Evolutionary conservation across 257 asterid genomes (phyloP).

Genomic region (Jacaranda copaia): DNA sequence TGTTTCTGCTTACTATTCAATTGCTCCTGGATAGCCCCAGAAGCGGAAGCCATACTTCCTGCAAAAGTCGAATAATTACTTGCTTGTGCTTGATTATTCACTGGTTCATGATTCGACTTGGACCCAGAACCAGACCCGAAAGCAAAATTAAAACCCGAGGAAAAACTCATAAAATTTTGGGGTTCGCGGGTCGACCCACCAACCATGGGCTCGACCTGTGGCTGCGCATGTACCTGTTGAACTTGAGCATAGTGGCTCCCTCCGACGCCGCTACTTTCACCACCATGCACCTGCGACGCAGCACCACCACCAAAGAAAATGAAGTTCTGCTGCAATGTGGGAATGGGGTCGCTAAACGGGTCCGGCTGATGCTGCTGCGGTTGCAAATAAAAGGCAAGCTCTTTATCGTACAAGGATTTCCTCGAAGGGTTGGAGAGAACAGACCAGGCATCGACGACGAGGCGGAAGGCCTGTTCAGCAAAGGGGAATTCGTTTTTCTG

Average conservation of each 20-base stretch:
- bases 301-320: constrained; percentile 35
- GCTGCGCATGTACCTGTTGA: constrained; percentile 24
- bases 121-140: constrained; percentile 45
- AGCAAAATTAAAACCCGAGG: constrained; percentile 30
- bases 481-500: constrained; percentile 61
- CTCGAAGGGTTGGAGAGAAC: constrained; percentile 63
- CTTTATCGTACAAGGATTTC: constrained; percentile 61
- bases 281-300: constrained; percentile 42
- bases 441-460: constrained; percentile 70
- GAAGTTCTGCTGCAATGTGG: constrained; percentile 39
- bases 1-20: constrained; percentile 28
- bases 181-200: constrained; percentile 38
- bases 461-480: constrained; percentile 72
- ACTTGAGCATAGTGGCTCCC: constrained; percentile 19
- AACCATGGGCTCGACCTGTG: constrained; percentile 24
- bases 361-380: constrained; percentile 39
- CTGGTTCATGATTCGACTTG: constrained; percentile 31
- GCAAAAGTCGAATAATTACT: constrained; percentile 24
- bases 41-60: constrained; percentile 32
- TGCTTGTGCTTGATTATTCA: constrained; percentile 31
- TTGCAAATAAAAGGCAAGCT: constrained; percentile 42
- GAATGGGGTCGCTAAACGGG: constrained; percentile 26
- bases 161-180: constrained; percentile 32
- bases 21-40: constrained; percentile 35
- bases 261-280: constrained; percentile 29